Conservation (phyloP, 176 grass and related monocot genomes). For the Paspalum vaginatum region DNA sequence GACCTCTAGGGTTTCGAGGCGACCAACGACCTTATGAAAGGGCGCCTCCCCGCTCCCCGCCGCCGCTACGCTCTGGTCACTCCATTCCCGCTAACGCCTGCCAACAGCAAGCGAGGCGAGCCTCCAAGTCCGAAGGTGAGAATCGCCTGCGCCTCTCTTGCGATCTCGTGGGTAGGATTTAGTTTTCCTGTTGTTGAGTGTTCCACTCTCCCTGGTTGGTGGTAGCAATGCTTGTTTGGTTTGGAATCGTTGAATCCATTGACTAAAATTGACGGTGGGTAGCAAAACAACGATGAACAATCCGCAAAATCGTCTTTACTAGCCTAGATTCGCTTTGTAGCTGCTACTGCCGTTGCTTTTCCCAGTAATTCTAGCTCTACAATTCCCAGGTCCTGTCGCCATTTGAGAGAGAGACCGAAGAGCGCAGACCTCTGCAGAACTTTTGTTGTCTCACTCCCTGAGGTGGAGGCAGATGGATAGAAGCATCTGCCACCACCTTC, state of each 20-base stretch:
- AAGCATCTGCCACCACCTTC: conserved; percentile 42
- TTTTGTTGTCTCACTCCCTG: background rate
- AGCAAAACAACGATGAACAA: background rate
- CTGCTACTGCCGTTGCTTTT: background rate
- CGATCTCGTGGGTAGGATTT: no score
- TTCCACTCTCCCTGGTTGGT: no score
- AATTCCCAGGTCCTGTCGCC: conserved; percentile 31
- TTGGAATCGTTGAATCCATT: background rate
- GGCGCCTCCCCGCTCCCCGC: background rate
- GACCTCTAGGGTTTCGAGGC: conserved; percentile 21
- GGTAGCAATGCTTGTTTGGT: background rate
- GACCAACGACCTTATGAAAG: background rate
- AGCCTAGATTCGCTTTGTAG: background rate
- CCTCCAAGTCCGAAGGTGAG: conserved; percentile 6
- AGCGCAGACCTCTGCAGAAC: background rate
- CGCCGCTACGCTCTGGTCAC: background rate
- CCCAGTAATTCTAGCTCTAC: conserved; percentile 40
- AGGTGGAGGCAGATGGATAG: conserved; percentile 40
- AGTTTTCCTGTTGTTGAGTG: no score
- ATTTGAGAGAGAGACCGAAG: background rate
- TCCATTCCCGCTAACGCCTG: background rate
- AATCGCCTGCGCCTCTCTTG: background rate
- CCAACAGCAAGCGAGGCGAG: background rate
- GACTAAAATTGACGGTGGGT: background rate
- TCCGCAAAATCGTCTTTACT: background rate